Evolutionary conservation across 148 eudicot genomes (phyloP).

Genomic region (Rhododendron williamsianum): DNA sequence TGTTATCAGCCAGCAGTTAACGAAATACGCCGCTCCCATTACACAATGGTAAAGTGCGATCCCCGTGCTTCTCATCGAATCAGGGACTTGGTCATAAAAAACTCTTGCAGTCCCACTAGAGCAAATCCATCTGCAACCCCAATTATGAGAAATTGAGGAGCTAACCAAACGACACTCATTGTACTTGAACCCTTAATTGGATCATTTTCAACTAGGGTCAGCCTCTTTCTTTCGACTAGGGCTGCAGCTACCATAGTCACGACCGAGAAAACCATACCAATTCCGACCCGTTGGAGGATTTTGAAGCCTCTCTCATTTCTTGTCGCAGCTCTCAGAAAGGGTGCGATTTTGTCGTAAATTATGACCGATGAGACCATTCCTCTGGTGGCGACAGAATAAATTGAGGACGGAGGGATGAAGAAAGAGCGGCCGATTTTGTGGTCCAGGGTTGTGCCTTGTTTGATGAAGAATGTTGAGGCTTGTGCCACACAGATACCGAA

Average conservation of each 20-base stretch:
- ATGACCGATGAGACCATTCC: constrained; percentile 35
- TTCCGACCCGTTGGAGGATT: constrained; percentile 49
- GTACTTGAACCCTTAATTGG: constrained; percentile 14
- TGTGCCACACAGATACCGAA: constrained; percentile 55
- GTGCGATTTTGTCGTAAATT: constrained; percentile 43
- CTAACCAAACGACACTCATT: constrained; percentile 56
- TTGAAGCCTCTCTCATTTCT: constrained; percentile 51
- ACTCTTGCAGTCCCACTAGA: constrained; percentile 67
- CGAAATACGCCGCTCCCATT: constrained; percentile 45
- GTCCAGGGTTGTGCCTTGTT: constrained; percentile 44
- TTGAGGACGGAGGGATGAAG: constrained; percentile 50
- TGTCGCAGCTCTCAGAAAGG: constrained; percentile 38
- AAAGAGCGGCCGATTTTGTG: constrained; percentile 26
- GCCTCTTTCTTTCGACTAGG: constrained; percentile 38
- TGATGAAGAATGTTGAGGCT: constrained; percentile 58
- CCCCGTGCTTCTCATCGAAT: constrained; percentile 65
- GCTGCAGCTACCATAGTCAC: constrained; percentile 39
- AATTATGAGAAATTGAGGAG: constrained; percentile 50
- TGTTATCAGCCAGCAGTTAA: constrained; percentile 37
- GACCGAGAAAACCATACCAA: constrained; percentile 49
- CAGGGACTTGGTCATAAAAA: constrained; percentile 71
- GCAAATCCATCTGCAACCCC: constrained; percentile 59
- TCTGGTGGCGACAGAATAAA: constrained; percentile 31
- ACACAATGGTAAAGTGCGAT: constrained; percentile 55
- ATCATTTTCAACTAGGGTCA: constrained; percentile 1